Percentiles rank a stretch among this genome's conserved stretches.
These are phyloP conservation scores for Ettlia oleoabundans DNA, from an alignment of 139 green algal species.

Conservation along the genomic window DNA sequence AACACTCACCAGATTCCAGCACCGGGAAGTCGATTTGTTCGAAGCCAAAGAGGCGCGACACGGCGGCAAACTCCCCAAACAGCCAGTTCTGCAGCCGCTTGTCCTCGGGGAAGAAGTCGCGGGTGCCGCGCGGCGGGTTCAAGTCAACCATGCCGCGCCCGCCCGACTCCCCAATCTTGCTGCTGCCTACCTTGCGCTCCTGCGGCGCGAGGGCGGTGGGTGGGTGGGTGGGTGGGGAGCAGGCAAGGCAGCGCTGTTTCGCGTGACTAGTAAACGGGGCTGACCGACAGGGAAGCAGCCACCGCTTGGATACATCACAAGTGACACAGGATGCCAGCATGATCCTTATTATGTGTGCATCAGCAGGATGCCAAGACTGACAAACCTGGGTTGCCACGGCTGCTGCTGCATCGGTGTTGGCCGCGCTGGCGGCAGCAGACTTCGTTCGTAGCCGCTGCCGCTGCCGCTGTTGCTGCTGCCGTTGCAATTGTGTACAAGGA, in stretches of 20 bases:
- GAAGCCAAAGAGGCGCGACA: constrained; percentile 85
- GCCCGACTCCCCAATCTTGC: background rate
- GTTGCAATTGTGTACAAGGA: background rate
- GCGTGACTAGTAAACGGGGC: too few species aligned
- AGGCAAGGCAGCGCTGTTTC: too few species aligned
- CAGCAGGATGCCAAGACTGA: too few species aligned
- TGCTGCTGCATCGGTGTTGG: background rate
- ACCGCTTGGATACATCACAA: too few species aligned
- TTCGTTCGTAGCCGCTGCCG: background rate
- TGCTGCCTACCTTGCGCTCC: constrained; percentile 47
- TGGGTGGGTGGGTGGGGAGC: too few species aligned
- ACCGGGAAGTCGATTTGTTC: constrained; percentile 96
- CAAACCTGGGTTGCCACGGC: too few species aligned
- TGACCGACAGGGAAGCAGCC: too few species aligned
- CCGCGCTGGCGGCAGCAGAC: background rate
- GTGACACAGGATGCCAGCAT: too few species aligned
- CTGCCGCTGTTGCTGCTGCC: constrained; percentile 5
- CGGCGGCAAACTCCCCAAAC: constrained; percentile 82
- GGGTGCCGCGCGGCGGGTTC: constrained; percentile 76
- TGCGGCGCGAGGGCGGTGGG: background rate
- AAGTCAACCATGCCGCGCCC: constrained; percentile 61
- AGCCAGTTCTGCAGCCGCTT: constrained; percentile 94
- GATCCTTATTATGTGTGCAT: too few species aligned
- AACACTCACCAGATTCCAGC: constrained; percentile 84
- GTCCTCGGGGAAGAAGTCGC: constrained; percentile 96